phyloP scores from a whole-genome alignment of 2,329 filamentous ascomycete genomes.

The Alternaria gansuensis region DNA sequence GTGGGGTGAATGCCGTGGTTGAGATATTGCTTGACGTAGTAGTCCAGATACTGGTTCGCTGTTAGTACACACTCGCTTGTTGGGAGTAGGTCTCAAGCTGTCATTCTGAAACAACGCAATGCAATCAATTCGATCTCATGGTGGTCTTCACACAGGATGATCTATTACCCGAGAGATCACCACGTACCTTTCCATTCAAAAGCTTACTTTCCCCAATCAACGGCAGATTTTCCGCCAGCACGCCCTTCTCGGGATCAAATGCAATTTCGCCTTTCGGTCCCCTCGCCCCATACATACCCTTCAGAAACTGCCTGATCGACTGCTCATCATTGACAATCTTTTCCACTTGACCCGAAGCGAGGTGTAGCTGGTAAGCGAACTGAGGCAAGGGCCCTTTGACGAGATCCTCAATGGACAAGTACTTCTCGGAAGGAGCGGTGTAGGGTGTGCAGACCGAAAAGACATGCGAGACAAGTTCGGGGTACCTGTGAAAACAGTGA shows the following conservation, averaged over 20 bases:
- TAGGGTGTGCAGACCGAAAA: slow-evolving; percentile 84
- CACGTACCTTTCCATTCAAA: slow-evolving; percentile 67
- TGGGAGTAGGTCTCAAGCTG: not conserved
- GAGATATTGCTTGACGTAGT: slow-evolving; percentile 77
- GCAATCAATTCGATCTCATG: slow-evolving; percentile 1
- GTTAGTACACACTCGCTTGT: slow-evolving; percentile 27
- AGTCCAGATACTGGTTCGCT: slow-evolving; percentile 69
- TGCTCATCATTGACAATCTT: slow-evolving; percentile 62
- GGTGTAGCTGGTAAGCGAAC: slow-evolving; percentile 85
- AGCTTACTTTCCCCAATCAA: slow-evolving; percentile 66
- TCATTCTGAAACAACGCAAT: slow-evolving; percentile 19
- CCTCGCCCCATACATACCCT: slow-evolving; percentile 73
- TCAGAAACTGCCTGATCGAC: slow-evolving; percentile 74
- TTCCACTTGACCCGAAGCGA: slow-evolving; percentile 69
- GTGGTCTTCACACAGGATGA: not conserved
- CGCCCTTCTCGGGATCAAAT: slow-evolving; percentile 69
- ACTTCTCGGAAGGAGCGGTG: slow-evolving; percentile 62
- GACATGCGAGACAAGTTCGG: slow-evolving; percentile 74
- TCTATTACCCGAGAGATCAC: slow-evolving; percentile 11
- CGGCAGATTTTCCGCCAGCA: slow-evolving; percentile 70
- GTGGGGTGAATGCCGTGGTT: slow-evolving; percentile 79
- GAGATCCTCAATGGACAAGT: slow-evolving; percentile 66
- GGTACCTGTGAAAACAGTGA: slow-evolving; percentile 47
- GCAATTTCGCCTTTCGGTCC: slow-evolving; percentile 64
- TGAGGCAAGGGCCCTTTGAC: slow-evolving; percentile 68